Percentiles rank a stretch among this genome's conserved stretches.
phyloP scores from a whole-genome alignment of 805 yeast species.

The Starmerella cellae region DNA sequence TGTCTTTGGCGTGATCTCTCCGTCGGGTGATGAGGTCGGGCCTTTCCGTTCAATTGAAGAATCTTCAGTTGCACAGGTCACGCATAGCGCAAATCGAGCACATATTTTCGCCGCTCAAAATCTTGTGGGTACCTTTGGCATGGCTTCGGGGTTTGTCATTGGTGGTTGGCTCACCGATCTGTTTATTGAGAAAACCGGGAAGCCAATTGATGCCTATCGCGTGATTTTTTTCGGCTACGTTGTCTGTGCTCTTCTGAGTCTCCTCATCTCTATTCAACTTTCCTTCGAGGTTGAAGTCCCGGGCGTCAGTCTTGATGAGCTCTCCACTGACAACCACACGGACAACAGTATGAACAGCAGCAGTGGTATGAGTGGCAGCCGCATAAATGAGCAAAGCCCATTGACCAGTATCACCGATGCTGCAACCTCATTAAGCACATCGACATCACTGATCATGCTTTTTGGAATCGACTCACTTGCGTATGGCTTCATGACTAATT shows the following conservation, averaged over 20 bases:
- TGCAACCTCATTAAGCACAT: background rate
- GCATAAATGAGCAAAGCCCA: background rate
- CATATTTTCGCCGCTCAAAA: conserved; percentile 66
- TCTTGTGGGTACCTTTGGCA: conserved; percentile 53
- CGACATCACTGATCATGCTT: conserved; percentile 15
- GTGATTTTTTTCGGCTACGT: conserved; percentile 46
- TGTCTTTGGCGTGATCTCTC: conserved; percentile 71
- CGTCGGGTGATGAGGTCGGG: conserved; percentile 82
- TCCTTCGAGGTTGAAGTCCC: conserved; percentile 2
- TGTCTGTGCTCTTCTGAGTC: conserved; percentile 37
- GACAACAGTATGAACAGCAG: background rate
- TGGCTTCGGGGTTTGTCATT: conserved; percentile 55
- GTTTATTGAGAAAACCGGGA: conserved; percentile 14
- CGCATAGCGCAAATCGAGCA: conserved; percentile 37
- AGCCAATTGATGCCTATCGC: conserved; percentile 35
- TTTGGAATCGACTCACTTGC: conserved; percentile 84
- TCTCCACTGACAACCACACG: background rate
- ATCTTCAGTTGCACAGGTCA: conserved; percentile 65
- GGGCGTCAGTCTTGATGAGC: background rate
- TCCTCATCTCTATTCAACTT: conserved; percentile 37
- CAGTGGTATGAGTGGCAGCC: too few relatives aligned
- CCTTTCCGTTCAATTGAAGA: conserved; percentile 83
- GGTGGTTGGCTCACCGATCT: conserved; percentile 49
- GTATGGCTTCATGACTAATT: conserved; percentile 73
- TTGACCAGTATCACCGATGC: background rate